Evolutionary conservation across 768 basidiomycete genomes (phyloP).

Genomic region (Tremella fuciformis): DNA sequence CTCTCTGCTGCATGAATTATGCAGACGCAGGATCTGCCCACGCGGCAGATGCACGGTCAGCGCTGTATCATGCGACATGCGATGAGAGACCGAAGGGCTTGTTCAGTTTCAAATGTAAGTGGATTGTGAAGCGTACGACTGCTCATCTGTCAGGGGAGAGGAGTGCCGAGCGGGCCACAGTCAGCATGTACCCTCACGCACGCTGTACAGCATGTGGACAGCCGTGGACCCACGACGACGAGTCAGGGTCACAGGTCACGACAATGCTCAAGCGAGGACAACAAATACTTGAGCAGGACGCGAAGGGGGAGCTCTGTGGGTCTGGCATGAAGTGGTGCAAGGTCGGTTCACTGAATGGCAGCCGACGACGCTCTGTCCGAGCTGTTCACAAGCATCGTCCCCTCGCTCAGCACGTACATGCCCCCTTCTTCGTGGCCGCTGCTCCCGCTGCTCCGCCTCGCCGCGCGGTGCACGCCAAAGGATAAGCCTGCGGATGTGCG

Average conservation of each 20-base stretch:
- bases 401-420: background rate
- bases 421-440: slow-evolving; percentile 11
- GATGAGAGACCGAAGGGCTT: no score
- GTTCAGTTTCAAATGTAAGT: no score
- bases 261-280: slow-evolving; percentile 7
- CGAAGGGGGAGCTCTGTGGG: slow-evolving; percentile 18
- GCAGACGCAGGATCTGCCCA: no score
- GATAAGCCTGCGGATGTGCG: background rate
- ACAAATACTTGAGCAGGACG: slow-evolving; percentile 16
- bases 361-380: background rate
- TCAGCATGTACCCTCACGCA: slow-evolving; percentile 57
- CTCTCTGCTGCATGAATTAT: slow-evolving; percentile 37
- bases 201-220: no score
- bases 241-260: background rate
- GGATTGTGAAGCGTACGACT: no score
- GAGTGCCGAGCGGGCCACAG: slow-evolving; percentile 60
- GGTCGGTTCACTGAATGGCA: no score
- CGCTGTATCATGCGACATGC: no score
- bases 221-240: background rate
- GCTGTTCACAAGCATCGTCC: background rate
- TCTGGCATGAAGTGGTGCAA: background rate
- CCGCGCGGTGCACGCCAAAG: background rate
- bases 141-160: slow-evolving; percentile 1
- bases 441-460: slow-evolving; percentile 11
- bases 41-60: no score